Conservation (phyloP, 208 protist species). For the Wallacemonas sp. region DNA sequence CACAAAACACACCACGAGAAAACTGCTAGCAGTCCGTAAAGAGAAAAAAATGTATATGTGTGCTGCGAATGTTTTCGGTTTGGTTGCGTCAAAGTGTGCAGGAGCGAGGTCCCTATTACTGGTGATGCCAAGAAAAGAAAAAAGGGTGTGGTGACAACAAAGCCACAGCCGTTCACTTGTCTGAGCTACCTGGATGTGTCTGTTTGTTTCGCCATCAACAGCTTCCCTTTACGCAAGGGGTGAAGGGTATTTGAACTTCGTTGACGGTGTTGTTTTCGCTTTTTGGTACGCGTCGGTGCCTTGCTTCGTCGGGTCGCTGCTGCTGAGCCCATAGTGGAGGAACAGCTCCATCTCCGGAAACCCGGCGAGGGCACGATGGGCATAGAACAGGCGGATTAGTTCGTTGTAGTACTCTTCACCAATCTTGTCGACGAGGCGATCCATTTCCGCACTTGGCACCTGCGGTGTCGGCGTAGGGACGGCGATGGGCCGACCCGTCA, state of each 20-base stretch:
- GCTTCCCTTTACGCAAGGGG: no score
- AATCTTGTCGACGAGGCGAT: not conserved
- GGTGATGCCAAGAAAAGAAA: no score
- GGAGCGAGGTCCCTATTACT: no score
- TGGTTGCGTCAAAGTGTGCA: no score
- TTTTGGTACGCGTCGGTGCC: not conserved
- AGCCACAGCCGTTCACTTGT: no score
- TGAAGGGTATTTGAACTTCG: not conserved
- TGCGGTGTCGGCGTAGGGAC: not conserved
- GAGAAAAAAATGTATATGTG: no score
- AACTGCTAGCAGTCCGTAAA: no score
- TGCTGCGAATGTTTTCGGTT: no score
- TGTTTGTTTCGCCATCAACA: no score
- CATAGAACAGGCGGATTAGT: slow-evolving; percentile 4
- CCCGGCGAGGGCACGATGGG: not conserved
- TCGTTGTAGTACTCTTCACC: slow-evolving; percentile 13
- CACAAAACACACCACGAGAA: no score
- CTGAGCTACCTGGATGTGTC: no score
- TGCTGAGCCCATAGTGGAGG: not conserved
- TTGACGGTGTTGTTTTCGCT: slow-evolving; percentile 2
- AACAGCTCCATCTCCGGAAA: slow-evolving; percentile 16
- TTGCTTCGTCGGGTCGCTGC: not conserved
- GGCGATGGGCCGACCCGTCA: not conserved
- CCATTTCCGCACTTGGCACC: not conserved
- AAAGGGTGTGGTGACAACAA: no score